Evolutionary conservation across 2,329 filamentous ascomycete genomes (phyloP).

Genomic region (Alternaria solani): DNA sequence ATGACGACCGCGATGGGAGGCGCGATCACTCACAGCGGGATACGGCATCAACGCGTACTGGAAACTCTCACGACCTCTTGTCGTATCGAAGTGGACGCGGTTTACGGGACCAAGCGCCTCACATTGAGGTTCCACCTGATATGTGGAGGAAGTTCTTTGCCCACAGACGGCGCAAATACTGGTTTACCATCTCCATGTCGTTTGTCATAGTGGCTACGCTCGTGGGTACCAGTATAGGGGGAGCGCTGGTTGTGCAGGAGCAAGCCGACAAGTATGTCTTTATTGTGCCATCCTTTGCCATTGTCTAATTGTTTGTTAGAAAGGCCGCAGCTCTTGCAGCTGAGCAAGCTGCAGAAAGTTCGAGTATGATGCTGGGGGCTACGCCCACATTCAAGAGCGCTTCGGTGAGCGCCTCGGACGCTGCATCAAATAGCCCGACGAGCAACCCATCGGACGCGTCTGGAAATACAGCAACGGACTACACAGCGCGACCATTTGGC

Average conservation of each 20-base stretch:
- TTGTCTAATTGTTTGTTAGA: not conserved
- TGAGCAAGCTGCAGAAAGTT: not conserved
- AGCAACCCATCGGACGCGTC: not conserved
- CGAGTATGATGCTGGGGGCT: not conserved
- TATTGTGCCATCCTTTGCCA: not conserved
- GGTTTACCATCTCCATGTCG: slow-evolving; percentile 1
- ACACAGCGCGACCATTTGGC: slow-evolving; percentile 4
- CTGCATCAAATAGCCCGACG: not conserved
- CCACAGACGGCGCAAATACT: slow-evolving; percentile 4
- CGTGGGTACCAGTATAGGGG: slow-evolving; percentile 7
- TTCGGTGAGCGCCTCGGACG: not conserved
- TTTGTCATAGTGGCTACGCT: not conserved
- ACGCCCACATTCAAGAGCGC: not conserved
- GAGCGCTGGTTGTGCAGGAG: slow-evolving; percentile 7
- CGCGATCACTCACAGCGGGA: not conserved
- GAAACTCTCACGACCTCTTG: slow-evolving; percentile 1
- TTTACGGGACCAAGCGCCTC: not conserved
- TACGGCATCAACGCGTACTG: not conserved
- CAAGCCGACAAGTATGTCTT: slow-evolving; percentile 9
- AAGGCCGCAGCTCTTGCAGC: slow-evolving; percentile 1
- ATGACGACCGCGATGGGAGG: not conserved
- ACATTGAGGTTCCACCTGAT: slow-evolving; percentile 1
- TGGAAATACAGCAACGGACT: not conserved
- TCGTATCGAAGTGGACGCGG: slow-evolving; percentile 1
- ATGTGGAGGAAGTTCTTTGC: slow-evolving; percentile 11